phyloP scores from a whole-genome alignment of 2,329 filamentous ascomycete species.

The Kalaharituber pfeilii region DNA sequence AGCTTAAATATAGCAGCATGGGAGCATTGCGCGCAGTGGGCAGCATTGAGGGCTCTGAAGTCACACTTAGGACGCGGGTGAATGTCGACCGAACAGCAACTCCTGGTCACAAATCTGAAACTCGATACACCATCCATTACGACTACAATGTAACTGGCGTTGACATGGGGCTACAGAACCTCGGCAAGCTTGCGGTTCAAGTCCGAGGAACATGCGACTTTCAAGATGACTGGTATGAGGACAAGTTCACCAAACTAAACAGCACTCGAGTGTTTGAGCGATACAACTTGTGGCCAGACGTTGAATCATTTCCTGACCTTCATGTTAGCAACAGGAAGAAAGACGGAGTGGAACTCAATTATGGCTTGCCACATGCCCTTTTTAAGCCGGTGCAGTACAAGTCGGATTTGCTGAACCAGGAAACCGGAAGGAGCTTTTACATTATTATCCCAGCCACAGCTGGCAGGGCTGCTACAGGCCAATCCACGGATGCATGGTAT shows the following conservation, averaged over 20 bases:
- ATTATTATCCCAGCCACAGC: background rate
- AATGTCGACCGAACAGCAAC: too few species aligned
- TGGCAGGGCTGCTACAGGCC: background rate
- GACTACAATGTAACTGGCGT: background rate
- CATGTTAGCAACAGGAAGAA: too few species aligned
- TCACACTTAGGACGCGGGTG: background rate
- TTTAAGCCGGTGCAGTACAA: background rate
- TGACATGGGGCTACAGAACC: background rate
- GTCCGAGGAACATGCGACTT: background rate
- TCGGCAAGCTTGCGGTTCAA: background rate
- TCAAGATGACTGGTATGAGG: background rate
- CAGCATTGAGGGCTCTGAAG: background rate
- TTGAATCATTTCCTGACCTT: too few species aligned
- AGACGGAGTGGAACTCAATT: background rate
- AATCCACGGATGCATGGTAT: background rate
- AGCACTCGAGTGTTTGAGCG: too few species aligned
- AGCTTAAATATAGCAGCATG: background rate
- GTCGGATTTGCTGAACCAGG: background rate
- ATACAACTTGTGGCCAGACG: too few species aligned
- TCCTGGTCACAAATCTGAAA: background rate
- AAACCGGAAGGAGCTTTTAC: background rate
- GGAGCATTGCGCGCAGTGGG: background rate
- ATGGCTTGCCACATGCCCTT: background rate
- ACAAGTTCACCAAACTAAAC: background rate
- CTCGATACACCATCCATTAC: background rate